Evolutionary conservation across 2,329 filamentous ascomycete genomes (phyloP), one percentile per base, ranked within the genome.

Genomic region (Penicillium fuscoglaucum): DNA sequence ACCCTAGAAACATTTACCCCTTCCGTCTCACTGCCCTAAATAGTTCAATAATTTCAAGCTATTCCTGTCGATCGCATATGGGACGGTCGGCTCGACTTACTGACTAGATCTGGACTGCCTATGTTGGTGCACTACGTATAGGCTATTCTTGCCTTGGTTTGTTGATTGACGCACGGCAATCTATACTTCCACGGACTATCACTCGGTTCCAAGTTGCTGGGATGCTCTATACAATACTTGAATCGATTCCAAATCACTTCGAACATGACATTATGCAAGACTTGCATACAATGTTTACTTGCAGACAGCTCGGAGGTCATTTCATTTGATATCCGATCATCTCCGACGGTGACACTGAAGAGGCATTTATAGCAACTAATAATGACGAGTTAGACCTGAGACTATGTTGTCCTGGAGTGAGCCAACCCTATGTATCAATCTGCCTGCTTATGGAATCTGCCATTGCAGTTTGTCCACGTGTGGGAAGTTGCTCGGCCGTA

Each of bases 41-140:
- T 47, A 29, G 24, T 15, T 19, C 21, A 29, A 57, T 45, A 39
- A 44, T 35, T 24, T 8, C 5, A 24, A 44, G 12, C 13, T 54
- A 54, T 45, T 43, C 21, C 29, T 29, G 50, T 48, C 50, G 43
- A 58, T 58, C 55, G 21, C 29, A 29, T 48, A 12, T 45, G 46
- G 39, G 29, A 17, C 7, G 44, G 48, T 48, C 50, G n/a, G 21
- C 46, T 33, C n/a, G 29, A 37, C 2, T 19, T 31, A 37, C 43
- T n/a, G 29, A 24, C 29, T 35, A 37, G 8, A 17, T 43, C 10
- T 15, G 6, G 26, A n/a, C 24, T 41, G 29, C 29, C 29, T 13
- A 13, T 31, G 10, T 4, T 10, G 37, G n/a, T 39, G 6, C 44
- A n/a, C 40, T 47, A 33, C 10, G 33, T 33, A 33, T 52, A 31